A percentile compares a stretch with the other conserved stretches of the same genome.
These are phyloP conservation scores for Boletus edulis DNA, from an alignment of 768 basidiomycete genomes.

Conservation along the genomic window DNA sequence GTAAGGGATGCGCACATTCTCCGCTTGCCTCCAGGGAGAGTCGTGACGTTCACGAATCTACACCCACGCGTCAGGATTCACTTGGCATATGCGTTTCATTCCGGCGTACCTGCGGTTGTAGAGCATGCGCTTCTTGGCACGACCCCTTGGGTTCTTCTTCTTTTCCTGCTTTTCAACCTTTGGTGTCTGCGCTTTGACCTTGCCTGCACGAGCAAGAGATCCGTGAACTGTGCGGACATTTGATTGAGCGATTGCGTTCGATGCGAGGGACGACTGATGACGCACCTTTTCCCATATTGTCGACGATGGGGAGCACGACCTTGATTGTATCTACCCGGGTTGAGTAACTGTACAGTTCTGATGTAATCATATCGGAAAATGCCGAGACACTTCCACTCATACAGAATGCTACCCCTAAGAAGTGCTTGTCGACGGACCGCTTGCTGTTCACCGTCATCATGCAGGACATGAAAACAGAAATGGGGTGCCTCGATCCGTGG, in stretches of 20 bases:
- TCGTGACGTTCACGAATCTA: slow-evolving; percentile 93
- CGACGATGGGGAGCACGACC: slow-evolving; percentile 43
- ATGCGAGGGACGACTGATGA: slow-evolving; percentile 8
- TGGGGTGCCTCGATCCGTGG: slow-evolving; percentile 21
- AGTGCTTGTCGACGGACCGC: no score
- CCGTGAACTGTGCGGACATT: slow-evolving; percentile 74
- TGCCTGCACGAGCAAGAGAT: slow-evolving; percentile 98
- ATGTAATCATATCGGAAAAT: slow-evolving; percentile 34
- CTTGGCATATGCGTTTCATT: neutral
- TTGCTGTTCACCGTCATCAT: no score
- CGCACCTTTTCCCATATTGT: slow-evolving; percentile 75
- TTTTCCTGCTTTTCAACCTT: slow-evolving; percentile 99
- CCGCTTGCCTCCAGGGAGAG: slow-evolving; percentile 88
- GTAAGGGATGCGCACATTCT: slow-evolving; percentile 75
- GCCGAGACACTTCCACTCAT: slow-evolving; percentile 3
- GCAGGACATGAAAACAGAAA: neutral
- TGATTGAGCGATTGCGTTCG: neutral
- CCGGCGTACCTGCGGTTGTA: slow-evolving; percentile 85
- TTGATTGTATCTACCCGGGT: slow-evolving; percentile 22
- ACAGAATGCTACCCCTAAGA: no score
- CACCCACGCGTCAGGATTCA: slow-evolving; percentile 1
- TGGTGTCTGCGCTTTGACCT: slow-evolving; percentile 98
- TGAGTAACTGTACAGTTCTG: slow-evolving; percentile 42
- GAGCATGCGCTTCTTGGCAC: slow-evolving; percentile 93
- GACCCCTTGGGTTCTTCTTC: slow-evolving; percentile 97